Evolutionary conservation across 768 basidiomycete species (phyloP).

Genomic region (Panaeolus cyanescens): DNA sequence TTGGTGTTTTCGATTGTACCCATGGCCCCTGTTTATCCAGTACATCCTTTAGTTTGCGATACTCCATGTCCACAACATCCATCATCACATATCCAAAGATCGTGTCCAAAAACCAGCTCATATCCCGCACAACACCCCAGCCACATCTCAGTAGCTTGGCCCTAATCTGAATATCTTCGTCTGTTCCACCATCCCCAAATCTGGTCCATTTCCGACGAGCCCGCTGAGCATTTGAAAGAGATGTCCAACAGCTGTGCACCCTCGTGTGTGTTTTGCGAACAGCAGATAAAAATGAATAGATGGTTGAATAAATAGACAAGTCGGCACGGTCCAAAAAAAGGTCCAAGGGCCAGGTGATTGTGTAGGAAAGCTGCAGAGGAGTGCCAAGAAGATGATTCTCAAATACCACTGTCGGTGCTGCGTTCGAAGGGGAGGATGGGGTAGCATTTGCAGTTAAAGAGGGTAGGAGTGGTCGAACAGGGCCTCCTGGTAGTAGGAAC

Average conservation of each 20-base stretch:
- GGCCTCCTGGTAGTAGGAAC: constrained; percentile 80
- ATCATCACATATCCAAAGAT: constrained; percentile 85
- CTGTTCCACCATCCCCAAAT: constrained; percentile 82
- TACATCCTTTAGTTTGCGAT: constrained; percentile 64
- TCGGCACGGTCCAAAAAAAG: constrained; percentile 82
- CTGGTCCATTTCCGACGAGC: constrained; percentile 86
- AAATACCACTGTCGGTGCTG: constrained; percentile 52
- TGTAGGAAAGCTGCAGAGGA: constrained; percentile 68
- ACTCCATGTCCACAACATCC: constrained; percentile 88
- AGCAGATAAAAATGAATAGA: constrained; percentile 84
- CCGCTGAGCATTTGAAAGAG: constrained; percentile 83
- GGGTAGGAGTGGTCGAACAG: constrained; percentile 79
- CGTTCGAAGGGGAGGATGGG: constrained; percentile 33
- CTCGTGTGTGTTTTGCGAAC: constrained; percentile 82
- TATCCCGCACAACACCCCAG: constrained; percentile 86
- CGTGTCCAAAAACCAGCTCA: constrained; percentile 91
- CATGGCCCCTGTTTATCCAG: constrained; percentile 38
- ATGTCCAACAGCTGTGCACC: constrained; percentile 81
- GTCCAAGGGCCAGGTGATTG: constrained; percentile 85
- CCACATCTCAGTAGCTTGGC: constrained; percentile 70
- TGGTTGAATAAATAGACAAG: constrained; percentile 68
- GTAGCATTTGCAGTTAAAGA: constrained; percentile 51
- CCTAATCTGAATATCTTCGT: constrained; percentile 66
- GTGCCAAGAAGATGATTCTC: constrained; percentile 81
- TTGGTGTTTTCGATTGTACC: constrained; percentile 11